Evolutionary conservation across 495 filamentous ascomycete genomes (phyloP).

Genomic region (Rostrohypoxylon terebratum): DNA sequence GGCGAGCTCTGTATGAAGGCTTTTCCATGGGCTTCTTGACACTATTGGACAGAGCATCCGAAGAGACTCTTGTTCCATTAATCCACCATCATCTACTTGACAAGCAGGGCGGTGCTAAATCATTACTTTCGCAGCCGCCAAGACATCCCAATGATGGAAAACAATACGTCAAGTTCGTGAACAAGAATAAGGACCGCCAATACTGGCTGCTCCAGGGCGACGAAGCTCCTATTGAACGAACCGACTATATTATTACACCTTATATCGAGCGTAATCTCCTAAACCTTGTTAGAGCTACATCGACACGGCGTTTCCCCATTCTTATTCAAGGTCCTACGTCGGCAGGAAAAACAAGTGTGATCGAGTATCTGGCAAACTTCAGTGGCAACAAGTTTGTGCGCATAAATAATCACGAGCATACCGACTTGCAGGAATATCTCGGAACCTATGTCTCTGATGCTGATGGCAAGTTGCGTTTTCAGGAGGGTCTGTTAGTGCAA

Average conservation of each 20-base stretch:
- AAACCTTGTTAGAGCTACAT: constrained; percentile 91
- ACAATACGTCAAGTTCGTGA: constrained; percentile 82
- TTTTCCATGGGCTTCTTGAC: constrained; percentile 99
- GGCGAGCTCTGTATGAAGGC: constrained; percentile 89
- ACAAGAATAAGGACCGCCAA: constrained; percentile 70
- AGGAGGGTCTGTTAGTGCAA: constrained; percentile 94
- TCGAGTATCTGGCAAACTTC: constrained; percentile 94
- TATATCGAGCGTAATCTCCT: constrained; percentile 94
- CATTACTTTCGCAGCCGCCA: constrained; percentile 78
- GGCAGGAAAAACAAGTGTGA: constrained; percentile 98
- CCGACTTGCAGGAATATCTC: constrained; percentile 97
- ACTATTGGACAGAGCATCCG: constrained; percentile 80
- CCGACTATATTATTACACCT: constrained; percentile 95
- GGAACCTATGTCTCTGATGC: constrained; percentile 90
- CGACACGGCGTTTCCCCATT: constrained; percentile 90
- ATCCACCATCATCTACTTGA: constrained; percentile 84
- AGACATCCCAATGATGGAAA: constrained; percentile 78
- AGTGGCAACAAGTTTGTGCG: constrained; percentile 97
- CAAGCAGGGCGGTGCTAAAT: constrained; percentile 70
- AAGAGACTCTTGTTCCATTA: constrained; percentile 77
- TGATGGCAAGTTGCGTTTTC: constrained; percentile 86
- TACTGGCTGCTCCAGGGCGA: constrained; percentile 90
- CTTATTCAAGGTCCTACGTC: constrained; percentile 98
- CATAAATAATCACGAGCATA: constrained; percentile 99
- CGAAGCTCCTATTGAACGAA: constrained; percentile 72